A percentile compares a stretch with the other conserved stretches of the same genome.
Evolutionary conservation across 2,329 filamentous ascomycete species (phyloP).

Genomic region (Penicillium sp.): DNA sequence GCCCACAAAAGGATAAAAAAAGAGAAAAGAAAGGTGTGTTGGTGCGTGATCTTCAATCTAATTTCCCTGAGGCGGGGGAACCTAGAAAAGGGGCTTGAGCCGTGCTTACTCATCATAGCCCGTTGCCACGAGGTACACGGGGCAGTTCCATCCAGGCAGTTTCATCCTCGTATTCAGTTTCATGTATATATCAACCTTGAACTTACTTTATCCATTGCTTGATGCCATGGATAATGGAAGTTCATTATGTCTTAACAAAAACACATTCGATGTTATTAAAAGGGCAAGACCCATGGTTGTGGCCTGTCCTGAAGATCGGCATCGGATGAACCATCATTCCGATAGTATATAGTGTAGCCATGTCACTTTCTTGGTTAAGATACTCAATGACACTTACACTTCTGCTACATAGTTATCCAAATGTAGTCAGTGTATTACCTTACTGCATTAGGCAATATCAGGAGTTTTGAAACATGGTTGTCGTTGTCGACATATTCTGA

Average conservation of each 20-base stretch:
- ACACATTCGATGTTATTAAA: not conserved
- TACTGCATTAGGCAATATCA: no score
- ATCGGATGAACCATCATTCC: not conserved
- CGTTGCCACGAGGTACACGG: slow-evolving; percentile 1
- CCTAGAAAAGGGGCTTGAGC: slow-evolving; percentile 35
- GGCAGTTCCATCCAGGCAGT: slow-evolving; percentile 10
- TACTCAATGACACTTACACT: not conserved
- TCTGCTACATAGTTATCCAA: not conserved
- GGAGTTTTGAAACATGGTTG: not conserved
- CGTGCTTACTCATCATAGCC: slow-evolving; percentile 23
- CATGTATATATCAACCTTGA: not conserved
- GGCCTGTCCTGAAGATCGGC: not conserved
- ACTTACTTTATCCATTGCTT: not conserved
- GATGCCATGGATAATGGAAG: not conserved
- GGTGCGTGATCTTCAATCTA: slow-evolving; percentile 6
- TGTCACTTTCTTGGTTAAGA: not conserved
- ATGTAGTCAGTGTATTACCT: not conserved
- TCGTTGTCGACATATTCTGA: not conserved
- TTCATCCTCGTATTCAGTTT: slow-evolving; percentile 10
- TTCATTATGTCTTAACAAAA: not conserved
- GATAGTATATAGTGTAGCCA: not conserved
- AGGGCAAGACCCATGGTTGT: slow-evolving; percentile 5
- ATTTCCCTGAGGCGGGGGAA: slow-evolving; percentile 26
- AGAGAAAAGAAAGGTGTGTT: slow-evolving; percentile 8
- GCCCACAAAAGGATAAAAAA: slow-evolving; percentile 12